Conservation (phyloP, 768 basidiomycete genomes). For the Lyophyllum atratum region DNA sequence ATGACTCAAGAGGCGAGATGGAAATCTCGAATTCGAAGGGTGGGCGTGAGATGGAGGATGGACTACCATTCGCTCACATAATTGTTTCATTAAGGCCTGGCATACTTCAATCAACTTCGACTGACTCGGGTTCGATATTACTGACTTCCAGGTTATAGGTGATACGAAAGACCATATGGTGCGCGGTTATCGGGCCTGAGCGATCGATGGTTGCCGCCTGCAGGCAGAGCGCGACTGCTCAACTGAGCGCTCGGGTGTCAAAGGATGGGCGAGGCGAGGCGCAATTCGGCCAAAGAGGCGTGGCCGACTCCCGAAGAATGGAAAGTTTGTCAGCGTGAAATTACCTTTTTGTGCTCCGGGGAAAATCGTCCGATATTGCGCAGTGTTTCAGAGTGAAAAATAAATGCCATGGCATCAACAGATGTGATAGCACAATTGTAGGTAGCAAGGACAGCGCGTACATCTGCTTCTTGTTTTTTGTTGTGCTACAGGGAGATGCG, state of each 20-base stretch:
- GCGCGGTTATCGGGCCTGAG: background rate
- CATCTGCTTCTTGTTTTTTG: background rate
- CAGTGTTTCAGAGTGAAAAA: background rate
- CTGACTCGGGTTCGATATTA: background rate
- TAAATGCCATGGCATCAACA: background rate
- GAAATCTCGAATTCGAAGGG: background rate
- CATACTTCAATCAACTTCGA: background rate
- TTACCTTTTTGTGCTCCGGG: background rate
- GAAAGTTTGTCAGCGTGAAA: background rate
- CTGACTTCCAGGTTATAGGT: background rate
- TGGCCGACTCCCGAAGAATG: background rate
- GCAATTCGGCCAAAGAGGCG: background rate
- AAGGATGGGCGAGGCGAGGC: background rate
- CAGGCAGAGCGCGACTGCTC: slow-evolving; percentile 1
- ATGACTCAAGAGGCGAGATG: background rate
- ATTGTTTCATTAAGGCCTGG: background rate
- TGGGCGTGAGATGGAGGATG: background rate
- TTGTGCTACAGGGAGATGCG: background rate
- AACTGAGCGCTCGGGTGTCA: background rate
- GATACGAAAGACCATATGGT: background rate
- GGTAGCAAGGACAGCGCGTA: too few relatives aligned
- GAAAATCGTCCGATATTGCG: background rate
- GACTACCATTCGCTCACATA: background rate
- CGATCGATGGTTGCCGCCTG: slow-evolving; percentile 11
- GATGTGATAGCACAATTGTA: too few relatives aligned